phyloP scores from a whole-genome alignment of 2,329 filamentous ascomycete genomes.

The Penicillium sp. region DNA sequence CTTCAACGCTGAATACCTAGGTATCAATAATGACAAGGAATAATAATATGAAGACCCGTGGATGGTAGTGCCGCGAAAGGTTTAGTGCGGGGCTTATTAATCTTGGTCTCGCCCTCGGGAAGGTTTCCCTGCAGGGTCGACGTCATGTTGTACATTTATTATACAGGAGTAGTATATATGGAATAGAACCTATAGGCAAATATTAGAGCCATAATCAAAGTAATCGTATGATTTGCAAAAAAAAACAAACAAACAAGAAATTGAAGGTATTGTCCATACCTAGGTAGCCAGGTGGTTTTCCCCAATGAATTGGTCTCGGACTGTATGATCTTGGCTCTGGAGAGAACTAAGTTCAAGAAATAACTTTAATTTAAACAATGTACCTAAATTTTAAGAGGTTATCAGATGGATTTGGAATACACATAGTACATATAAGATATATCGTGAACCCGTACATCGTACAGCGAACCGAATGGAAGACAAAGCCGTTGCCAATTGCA shows the following conservation, averaged over 20 bases:
- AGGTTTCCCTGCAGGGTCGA: not conserved
- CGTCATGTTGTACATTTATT: not conserved
- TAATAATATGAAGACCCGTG: not conserved
- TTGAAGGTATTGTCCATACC: too few relatives aligned
- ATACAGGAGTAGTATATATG: not conserved
- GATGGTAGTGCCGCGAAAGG: not conserved
- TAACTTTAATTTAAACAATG: not conserved
- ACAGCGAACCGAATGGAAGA: not conserved
- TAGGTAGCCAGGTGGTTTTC: not conserved
- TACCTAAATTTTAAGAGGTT: not conserved
- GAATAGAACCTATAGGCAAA: not conserved
- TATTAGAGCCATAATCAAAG: too few relatives aligned
- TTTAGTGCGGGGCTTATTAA: conserved; percentile 23
- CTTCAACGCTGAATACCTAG: not conserved
- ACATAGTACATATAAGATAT: not conserved
- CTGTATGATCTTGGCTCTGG: not conserved
- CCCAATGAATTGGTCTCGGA: not conserved
- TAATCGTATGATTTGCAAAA: not conserved
- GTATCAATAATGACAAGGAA: not conserved
- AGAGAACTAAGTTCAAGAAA: not conserved
- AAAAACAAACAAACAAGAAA: too few relatives aligned
- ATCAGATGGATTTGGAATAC: not conserved
- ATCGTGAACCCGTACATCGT: not conserved
- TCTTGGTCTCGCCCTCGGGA: not conserved
- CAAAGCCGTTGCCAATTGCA: not conserved